A percentile compares a stretch with the other conserved stretches of the same genome.
phyloP scores from a whole-genome alignment of 208 protist species.

The Leishmania tropica region DNA sequence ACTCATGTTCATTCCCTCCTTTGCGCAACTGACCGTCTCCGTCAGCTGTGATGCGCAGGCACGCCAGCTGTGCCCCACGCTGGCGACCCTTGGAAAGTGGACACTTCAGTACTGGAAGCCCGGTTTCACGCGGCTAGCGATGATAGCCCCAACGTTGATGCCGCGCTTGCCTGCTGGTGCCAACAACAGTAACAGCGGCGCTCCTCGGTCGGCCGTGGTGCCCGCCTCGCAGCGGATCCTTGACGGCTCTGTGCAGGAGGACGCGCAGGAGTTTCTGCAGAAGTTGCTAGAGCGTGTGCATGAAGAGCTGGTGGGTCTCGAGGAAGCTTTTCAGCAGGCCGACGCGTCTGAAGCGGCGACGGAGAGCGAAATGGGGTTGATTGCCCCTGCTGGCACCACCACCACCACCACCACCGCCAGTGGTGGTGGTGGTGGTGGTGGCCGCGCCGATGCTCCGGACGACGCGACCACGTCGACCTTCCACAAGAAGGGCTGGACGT shows the following conservation, averaged over 20 bases:
- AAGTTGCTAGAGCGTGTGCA: conserved; percentile 67
- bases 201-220: neutral
- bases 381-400: neutral
- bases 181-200: neutral
- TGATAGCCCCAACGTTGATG: conserved; percentile 17
- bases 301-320: conserved; percentile 48
- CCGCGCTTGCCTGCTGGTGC: neutral
- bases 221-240: conserved; percentile 15
- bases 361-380: neutral
- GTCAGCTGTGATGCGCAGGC: conserved; percentile 30
- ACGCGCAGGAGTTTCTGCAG: conserved; percentile 87
- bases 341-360: neutral
- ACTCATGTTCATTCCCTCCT: conserved; percentile 62
- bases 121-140: conserved; percentile 26
- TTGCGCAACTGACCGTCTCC: conserved; percentile 71
- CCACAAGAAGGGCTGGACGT: conserved; percentile 62
- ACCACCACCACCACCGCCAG: too few species aligned
- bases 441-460: neutral
- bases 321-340: conserved; percentile 5
- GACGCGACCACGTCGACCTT: neutral
- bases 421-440: neutral
- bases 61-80: conserved; percentile 40
- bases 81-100: conserved; percentile 65
- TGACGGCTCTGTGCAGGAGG: conserved; percentile 73
- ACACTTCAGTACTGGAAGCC: conserved; percentile 73